Conservation (phyloP, 2,329 filamentous ascomycete species). For the Neopestalotiopsis sp. region DNA sequence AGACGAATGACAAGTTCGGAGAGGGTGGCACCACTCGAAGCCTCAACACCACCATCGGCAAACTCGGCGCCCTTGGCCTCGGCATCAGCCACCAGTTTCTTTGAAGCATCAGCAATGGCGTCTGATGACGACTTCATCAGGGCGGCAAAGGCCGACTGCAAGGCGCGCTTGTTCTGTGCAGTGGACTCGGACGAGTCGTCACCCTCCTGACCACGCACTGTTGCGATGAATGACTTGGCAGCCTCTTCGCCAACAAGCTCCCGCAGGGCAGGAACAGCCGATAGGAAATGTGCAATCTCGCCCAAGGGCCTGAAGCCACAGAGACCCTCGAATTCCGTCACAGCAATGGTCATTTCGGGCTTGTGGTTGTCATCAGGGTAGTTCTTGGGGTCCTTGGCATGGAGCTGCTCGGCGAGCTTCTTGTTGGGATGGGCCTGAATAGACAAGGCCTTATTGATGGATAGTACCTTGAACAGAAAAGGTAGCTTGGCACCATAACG, state of each 20-base stretch:
- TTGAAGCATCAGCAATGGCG: slow-evolving; percentile 66
- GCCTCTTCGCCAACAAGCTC: slow-evolving; percentile 69
- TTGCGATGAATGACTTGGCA: slow-evolving; percentile 58
- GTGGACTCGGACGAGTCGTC: slow-evolving; percentile 40
- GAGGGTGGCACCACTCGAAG: slow-evolving; percentile 72
- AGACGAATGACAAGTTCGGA: slow-evolving; percentile 78
- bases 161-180: slow-evolving; percentile 74
- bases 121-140: slow-evolving; percentile 80
- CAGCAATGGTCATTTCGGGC: slow-evolving; percentile 98
- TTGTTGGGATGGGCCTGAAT: slow-evolving; percentile 98
- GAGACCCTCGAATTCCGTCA: slow-evolving; percentile 94
- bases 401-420: slow-evolving; percentile 87
- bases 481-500: slow-evolving; percentile 84
- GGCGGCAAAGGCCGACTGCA: slow-evolving; percentile 76
- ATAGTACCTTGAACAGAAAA: slow-evolving; percentile 97
- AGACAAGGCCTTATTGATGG: slow-evolving; percentile 92
- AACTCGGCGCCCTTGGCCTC: slow-evolving; percentile 73
- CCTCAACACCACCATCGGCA: slow-evolving; percentile 72
- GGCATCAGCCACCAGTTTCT: slow-evolving; percentile 74
- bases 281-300: slow-evolving; percentile 82
- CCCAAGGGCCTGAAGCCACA: slow-evolving; percentile 90
- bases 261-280: slow-evolving; percentile 65
- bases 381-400: slow-evolving; percentile 85
- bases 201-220: slow-evolving; percentile 57
- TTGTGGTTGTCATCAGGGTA: slow-evolving; percentile 99